Conservation (phyloP, 2,329 filamentous ascomycete genomes). For the Xylariaceae sp. region DNA sequence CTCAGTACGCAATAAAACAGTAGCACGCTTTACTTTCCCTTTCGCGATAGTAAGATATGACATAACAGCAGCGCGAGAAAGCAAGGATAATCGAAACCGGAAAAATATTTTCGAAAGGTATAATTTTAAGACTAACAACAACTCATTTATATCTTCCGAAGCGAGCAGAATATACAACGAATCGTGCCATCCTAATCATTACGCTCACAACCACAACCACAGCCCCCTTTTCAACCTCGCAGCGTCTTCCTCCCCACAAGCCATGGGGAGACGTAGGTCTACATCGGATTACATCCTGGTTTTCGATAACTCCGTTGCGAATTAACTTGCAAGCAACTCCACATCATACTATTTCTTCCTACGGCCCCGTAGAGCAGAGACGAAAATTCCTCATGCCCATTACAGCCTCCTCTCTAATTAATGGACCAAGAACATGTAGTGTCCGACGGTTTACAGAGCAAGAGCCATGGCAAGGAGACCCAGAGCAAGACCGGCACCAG, state of each 20-base stretch:
- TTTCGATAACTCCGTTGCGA: slow-evolving; percentile 9
- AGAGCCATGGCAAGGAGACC: slow-evolving; percentile 50
- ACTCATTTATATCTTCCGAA: slow-evolving; percentile 7
- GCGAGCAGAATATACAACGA: slow-evolving; percentile 7
- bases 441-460: slow-evolving; percentile 33
- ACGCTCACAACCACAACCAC: background rate
- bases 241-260: slow-evolving; percentile 24
- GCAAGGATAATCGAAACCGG: no score
- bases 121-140: slow-evolving; percentile 10
- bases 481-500: slow-evolving; percentile 48
- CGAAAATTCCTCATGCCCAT: background rate
- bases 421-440: slow-evolving; percentile 4
- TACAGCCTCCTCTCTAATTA: background rate
- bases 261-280: background rate
- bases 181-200: background rate
- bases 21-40: no score
- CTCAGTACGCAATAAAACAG: no score
- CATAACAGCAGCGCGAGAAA: no score
- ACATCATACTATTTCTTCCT: slow-evolving; percentile 8
- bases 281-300: background rate
- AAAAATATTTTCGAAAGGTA: background rate
- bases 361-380: background rate
- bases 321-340: background rate
- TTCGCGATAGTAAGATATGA: no score
- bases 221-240: slow-evolving; percentile 2